Conservation (phyloP, 495 filamentous ascomycete species). For the Trichoderma parareesei region DNA sequence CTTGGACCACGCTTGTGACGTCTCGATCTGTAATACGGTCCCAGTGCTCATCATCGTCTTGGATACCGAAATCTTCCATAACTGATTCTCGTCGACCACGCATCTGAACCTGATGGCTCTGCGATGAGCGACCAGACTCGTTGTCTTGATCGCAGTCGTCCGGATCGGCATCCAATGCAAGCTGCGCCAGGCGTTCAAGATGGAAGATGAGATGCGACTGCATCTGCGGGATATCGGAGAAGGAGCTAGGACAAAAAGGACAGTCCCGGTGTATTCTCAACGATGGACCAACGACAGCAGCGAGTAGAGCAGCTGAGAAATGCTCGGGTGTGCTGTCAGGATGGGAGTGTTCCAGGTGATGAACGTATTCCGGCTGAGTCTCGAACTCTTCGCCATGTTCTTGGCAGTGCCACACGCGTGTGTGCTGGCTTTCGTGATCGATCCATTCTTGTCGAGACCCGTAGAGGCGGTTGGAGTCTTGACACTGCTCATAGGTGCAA, state of each 20-base stretch:
- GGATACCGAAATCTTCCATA: too few species aligned
- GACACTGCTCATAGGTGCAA: conserved; percentile 23
- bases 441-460: conserved; percentile 24
- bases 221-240: neutral
- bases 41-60: too few species aligned
- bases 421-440: conserved; percentile 21
- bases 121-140: too few species aligned
- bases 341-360: neutral
- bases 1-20: too few species aligned
- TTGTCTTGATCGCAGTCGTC: too few species aligned
- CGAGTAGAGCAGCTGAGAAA: neutral
- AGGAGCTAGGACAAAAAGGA: neutral
- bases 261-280: neutral
- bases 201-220: neutral
- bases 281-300: neutral
- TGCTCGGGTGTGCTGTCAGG: neutral
- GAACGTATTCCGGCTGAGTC: neutral
- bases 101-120: too few species aligned
- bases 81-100: too few species aligned
- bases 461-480: conserved; percentile 20
- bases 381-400: neutral
- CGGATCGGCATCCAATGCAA: neutral
- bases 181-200: neutral
- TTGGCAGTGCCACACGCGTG: conserved; percentile 1
- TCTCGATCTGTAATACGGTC: too few species aligned